These are phyloP conservation scores for Populus tremula DNA, from an alignment of 345 rosid species.

Conservation along the genomic window DNA sequence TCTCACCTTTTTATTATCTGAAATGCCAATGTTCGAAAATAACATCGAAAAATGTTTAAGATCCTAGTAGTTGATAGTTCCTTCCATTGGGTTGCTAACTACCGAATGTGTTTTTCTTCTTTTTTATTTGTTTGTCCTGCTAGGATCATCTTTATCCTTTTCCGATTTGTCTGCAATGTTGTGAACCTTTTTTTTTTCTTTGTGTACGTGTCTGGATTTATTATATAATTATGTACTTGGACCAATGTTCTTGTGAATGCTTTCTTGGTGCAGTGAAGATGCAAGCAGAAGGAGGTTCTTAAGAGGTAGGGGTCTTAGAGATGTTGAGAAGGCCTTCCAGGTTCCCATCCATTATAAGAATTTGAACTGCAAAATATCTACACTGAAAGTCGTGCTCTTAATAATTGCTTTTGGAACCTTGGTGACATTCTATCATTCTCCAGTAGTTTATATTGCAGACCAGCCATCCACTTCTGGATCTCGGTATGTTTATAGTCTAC, in stretches of 20 bases:
- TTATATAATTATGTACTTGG: background rate
- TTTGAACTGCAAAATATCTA: conserved; percentile 49
- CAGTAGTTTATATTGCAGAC: conserved; percentile 58
- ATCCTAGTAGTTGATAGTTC: too few species aligned
- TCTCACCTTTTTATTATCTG: too few species aligned
- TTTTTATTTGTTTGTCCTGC: too few species aligned
- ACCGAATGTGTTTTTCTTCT: too few species aligned
- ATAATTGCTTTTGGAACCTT: conserved; percentile 55
- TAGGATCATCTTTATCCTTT: too few species aligned
- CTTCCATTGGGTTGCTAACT: too few species aligned
- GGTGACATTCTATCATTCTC: conserved; percentile 58
- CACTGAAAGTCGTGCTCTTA: conserved; percentile 50
- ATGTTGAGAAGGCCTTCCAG: conserved; percentile 59
- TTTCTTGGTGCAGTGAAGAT: conserved; percentile 51
- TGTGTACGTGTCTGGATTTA: background rate
- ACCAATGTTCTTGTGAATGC: background rate
- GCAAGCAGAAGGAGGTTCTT: conserved; percentile 44
- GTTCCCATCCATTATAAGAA: conserved; percentile 58
- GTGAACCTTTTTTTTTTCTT: background rate
- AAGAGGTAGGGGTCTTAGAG: conserved; percentile 49
- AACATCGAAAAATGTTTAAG: too few species aligned
- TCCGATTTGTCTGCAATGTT: too few species aligned
- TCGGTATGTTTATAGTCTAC: conserved; percentile 29
- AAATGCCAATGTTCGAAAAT: too few species aligned
- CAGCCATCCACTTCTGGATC: conserved; percentile 35